These are phyloP conservation scores for Penicillium thymicola DNA, from an alignment of 2,329 filamentous ascomycete species.

Conservation along the genomic window DNA sequence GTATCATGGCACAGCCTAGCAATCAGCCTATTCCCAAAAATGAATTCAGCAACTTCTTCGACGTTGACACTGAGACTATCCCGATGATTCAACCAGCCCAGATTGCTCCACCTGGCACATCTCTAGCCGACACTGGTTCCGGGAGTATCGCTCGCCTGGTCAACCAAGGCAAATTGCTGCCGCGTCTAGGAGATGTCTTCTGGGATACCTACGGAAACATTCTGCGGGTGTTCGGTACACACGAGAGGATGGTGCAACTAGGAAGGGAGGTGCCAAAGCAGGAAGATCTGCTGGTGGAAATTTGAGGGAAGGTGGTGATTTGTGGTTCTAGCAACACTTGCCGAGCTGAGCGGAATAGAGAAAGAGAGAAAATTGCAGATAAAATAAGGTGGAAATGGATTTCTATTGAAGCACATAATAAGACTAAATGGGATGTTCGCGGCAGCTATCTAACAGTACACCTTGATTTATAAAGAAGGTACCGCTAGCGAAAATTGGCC, in stretches of 20 bases:
- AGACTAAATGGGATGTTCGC: conserved; percentile 60
- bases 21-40: background rate
- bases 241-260: conserved; percentile 47
- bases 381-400: background rate
- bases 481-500: conserved; percentile 99
- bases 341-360: background rate
- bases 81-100: background rate
- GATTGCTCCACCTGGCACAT: background rate
- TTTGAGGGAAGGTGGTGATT: background rate
- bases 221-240: conserved; percentile 58
- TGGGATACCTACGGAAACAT: conserved; percentile 60
- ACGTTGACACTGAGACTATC: background rate
- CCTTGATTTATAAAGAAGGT: conserved; percentile 68
- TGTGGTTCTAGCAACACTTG: background rate
- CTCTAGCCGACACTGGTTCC: conserved; percentile 3
- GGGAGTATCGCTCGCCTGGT: conserved; percentile 23
- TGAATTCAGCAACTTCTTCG: conserved; percentile 6
- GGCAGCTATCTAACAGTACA: conserved; percentile 96
- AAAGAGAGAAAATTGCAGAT: background rate
- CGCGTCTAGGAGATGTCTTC: conserved; percentile 51
- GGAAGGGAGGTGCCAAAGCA: background rate
- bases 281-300: background rate
- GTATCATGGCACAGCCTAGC: background rate
- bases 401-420: background rate
- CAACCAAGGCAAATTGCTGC: conserved; percentile 47